These are phyloP conservation scores for Solanum paucissectum DNA, from an alignment of 257 asterid species.

Conservation along the genomic window DNA sequence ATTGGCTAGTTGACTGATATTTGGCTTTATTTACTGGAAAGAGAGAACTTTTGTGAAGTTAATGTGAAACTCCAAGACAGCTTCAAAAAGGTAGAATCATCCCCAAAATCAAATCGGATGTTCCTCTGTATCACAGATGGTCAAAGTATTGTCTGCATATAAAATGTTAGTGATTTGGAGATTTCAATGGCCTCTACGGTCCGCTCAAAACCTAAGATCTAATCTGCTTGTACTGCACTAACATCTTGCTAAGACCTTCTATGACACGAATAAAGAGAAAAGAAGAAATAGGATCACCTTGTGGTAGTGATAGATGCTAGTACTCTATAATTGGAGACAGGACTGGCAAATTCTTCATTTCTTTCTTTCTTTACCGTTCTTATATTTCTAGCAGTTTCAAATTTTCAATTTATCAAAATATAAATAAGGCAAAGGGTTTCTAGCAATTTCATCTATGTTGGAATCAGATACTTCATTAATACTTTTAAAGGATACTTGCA, in stretches of 20 bases:
- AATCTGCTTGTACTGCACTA: background rate
- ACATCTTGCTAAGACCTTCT: background rate
- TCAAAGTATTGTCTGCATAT: background rate
- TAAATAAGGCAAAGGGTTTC: background rate
- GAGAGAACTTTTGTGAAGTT: background rate
- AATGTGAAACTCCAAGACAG: background rate
- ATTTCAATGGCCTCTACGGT: background rate
- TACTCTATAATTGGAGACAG: background rate
- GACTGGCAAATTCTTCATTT: background rate
- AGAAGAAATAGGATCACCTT: background rate
- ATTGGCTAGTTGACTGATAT: background rate
- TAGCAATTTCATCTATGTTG: background rate
- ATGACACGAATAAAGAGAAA: background rate
- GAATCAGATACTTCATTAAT: background rate
- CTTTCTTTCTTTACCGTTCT: background rate
- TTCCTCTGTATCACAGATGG: background rate
- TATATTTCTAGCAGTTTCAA: background rate
- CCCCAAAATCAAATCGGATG: background rate
- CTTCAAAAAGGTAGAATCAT: background rate
- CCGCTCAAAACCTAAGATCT: background rate
- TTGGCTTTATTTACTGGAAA: background rate
- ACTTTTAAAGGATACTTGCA: background rate
- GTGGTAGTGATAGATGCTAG: background rate
- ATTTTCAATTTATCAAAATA: background rate
- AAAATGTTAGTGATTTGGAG: background rate